Base-by-base conservation (phyloP, 345 rosid species). In the Pistacia atlantica region DNA sequence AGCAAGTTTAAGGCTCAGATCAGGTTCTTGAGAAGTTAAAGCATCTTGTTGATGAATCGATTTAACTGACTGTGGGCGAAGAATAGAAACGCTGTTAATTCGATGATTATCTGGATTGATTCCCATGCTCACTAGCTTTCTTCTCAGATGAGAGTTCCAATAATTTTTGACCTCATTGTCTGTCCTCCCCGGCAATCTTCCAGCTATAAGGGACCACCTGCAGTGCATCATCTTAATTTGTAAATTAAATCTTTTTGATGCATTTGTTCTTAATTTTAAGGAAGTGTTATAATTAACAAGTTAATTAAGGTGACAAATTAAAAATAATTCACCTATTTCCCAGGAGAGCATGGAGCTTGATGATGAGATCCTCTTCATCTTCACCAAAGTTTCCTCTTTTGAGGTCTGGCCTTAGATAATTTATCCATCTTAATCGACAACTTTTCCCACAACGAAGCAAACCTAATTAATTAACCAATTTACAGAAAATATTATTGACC, bases 161-260 rank as follows among this genome's bases (percentile, higher is more conserved):
- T 65, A 38, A 65, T 65, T 65, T 38, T 65, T 65, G 25, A 65
- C 68, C 48, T 65, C 68, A 37, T 65, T 65, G 2, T 38, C 68
- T 17, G 68, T 65, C 45, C 68, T 37, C 4, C 68, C 68, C 0
- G 68, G 68, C 48, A 65, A 65, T 17, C 68, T 65, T 65, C 68
- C 68, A 38, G 68, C 68, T 37, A 65, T 65, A 65, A 65, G 68
- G 2, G 68, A 65, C 68, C 68, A 65, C 28, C 68, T 65, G 42
- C 28, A 65, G 33, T 28, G 57, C 13, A 14, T 42, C 57, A 54
- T 54, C 16, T 54, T 18, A 14, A 7, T 42, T 7, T 42, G 9
- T 54, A 54, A 16, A 54, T 54, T 5, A 16, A 14, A 14, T 54
- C n/a, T 13, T 54, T 2, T 51, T 11, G 9, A 54, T 16, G 18